Percentiles rank a stretch among this genome's conserved stretches.
phyloP scores from a whole-genome alignment of 176 grass and related monocot genomes.

The Rhynchospora pubera region DNA sequence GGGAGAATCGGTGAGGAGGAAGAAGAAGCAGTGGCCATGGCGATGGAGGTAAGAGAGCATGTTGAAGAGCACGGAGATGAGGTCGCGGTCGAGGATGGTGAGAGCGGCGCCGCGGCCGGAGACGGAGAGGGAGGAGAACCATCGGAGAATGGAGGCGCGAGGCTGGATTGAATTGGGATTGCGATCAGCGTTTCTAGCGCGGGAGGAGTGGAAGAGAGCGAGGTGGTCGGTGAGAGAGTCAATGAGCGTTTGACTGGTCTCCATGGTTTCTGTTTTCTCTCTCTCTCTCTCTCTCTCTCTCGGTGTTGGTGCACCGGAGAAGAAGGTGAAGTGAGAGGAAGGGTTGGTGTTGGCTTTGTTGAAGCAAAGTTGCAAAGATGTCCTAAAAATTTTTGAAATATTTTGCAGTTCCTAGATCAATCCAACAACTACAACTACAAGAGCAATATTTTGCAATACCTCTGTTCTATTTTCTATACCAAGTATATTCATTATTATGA shows the following conservation, averaged over 20 bases:
- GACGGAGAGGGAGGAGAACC: conserved; percentile 60
- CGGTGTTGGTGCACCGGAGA: conserved; percentile 26
- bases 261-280: neutral
- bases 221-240: conserved; percentile 87
- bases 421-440: too few relatives aligned
- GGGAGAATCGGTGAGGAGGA: conserved; percentile 51
- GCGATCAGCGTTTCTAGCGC: neutral
- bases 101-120: conserved; percentile 37
- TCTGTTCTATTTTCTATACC: too few relatives aligned
- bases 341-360: neutral
- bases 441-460: too few relatives aligned
- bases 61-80: conserved; percentile 33
- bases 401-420: neutral
- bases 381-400: neutral
- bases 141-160: conserved; percentile 69
- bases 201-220: conserved; percentile 68
- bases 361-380: neutral
- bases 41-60: conserved; percentile 68
- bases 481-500: too few relatives aligned
- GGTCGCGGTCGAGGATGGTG: conserved; percentile 36
- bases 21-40: conserved; percentile 76
- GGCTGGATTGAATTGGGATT: conserved; percentile 21
- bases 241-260: conserved; percentile 40
- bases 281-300: neutral
- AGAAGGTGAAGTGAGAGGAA: conserved; percentile 7